Percentiles rank a stretch among this genome's conserved stretches.
Evolutionary conservation across 164 flowering plant genomes (phyloP).

Genomic region (Berberis thunbergii): DNA sequence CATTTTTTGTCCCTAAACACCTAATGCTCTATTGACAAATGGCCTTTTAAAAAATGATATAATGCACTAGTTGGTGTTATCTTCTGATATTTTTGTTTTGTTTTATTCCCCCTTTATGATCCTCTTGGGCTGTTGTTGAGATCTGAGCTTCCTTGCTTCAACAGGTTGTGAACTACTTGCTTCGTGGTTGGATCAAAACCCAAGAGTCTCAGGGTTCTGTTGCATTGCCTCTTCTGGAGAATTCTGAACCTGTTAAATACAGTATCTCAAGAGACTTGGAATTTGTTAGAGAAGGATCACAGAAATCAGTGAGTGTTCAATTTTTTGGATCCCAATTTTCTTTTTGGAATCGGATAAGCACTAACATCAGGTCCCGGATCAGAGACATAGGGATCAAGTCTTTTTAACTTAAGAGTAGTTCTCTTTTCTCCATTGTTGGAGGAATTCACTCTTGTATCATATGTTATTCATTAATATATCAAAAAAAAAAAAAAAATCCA

Average conservation of each 20-base stretch:
- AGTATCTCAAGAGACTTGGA: conserved; percentile 45
- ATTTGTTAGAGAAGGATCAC: conserved; percentile 57
- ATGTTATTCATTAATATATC: too few relatives aligned
- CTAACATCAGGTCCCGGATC: conserved; percentile 31
- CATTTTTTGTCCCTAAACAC: too few relatives aligned
- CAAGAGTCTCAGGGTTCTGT: conserved; percentile 55
- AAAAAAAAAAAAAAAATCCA: background rate
- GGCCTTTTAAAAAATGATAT: too few relatives aligned
- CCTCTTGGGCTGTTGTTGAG: background rate
- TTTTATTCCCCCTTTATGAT: background rate
- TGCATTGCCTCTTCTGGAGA: conserved; percentile 63
- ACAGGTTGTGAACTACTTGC: conserved; percentile 79
- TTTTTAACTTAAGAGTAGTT: background rate
- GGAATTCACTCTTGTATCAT: too few relatives aligned
- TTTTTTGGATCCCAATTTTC: conserved; percentile 47
- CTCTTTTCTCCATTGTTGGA: background rate
- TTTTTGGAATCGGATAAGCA: conserved; percentile 38
- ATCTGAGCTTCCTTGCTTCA: conserved; percentile 2
- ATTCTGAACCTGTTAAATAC: conserved; percentile 16
- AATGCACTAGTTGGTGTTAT: background rate
- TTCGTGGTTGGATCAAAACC: conserved; percentile 87
- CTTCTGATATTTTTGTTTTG: background rate
- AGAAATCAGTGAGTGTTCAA: conserved; percentile 48
- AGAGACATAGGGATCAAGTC: conserved; percentile 15
- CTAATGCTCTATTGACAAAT: too few relatives aligned